Percentiles rank a stretch among this genome's conserved stretches.
Evolutionary conservation across 495 filamentous ascomycete genomes (phyloP).

Genomic region (Lasiosphaeriaceae sp.): DNA sequence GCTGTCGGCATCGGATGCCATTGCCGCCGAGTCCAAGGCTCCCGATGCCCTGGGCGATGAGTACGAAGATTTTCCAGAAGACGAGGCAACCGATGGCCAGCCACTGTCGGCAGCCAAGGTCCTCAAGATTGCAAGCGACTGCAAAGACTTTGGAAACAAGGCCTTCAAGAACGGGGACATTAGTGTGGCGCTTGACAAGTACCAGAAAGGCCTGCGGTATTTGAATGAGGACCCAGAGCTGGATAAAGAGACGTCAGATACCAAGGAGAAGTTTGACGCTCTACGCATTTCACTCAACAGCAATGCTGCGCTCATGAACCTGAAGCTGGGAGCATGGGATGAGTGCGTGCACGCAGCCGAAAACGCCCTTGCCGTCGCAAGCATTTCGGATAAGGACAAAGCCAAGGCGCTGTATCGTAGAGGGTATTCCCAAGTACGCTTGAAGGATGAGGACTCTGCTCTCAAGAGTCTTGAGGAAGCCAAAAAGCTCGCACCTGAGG

Average conservation of each 20-base stretch:
- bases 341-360: conserved; percentile 67
- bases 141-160: conserved; percentile 88
- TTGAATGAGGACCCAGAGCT: conserved; percentile 80
- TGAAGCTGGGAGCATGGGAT: conserved; percentile 69
- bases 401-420: conserved; percentile 87
- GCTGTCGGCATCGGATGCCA: conserved; percentile 65
- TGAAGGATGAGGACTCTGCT: conserved; percentile 85
- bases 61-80: conserved; percentile 96
- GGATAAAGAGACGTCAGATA: conserved; percentile 64
- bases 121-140: conserved; percentile 73
- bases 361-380: conserved; percentile 65
- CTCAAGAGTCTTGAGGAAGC: conserved; percentile 75
- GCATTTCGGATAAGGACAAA: conserved; percentile 68
- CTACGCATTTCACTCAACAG: conserved; percentile 48
- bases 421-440: conserved; percentile 63
- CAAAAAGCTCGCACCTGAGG: conserved; percentile 66
- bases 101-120: conserved; percentile 60
- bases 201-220: conserved; percentile 96
- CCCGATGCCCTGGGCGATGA: conserved; percentile 82
- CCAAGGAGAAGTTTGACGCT: conserved; percentile 60
- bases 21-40: conserved; percentile 54
- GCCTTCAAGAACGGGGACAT: conserved; percentile 81
- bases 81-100: conserved; percentile 49
- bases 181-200: conserved; percentile 78
- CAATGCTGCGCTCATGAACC: conserved; percentile 53